phyloP scores from a whole-genome alignment of 176 grass and related monocot genomes.

The Raddia distichophylla region DNA sequence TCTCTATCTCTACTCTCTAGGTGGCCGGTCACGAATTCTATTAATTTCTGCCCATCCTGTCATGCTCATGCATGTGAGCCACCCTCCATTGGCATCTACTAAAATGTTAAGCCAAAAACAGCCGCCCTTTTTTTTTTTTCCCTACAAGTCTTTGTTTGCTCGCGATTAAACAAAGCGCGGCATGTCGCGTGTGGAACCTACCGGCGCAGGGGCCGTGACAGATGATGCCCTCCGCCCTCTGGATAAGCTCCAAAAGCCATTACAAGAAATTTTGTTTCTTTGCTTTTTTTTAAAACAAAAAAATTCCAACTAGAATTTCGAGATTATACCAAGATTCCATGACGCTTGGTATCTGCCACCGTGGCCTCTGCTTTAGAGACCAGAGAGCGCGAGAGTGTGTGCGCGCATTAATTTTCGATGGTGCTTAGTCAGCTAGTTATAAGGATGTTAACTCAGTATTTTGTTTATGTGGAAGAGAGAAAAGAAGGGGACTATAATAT shows the following conservation, averaged over 20 bases:
- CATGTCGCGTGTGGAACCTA: constrained; percentile 22
- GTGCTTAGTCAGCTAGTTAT: too few relatives aligned
- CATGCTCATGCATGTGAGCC: constrained; percentile 12
- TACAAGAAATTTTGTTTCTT: neutral
- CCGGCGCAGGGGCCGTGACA: neutral
- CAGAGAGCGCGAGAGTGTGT: too few relatives aligned
- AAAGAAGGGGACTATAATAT: too few relatives aligned
- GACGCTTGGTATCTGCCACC: too few relatives aligned
- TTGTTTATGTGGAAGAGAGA: too few relatives aligned
- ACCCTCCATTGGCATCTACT: constrained; percentile 1
- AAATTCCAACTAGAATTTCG: too few relatives aligned
- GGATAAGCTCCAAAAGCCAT: neutral
- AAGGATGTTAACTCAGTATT: too few relatives aligned
- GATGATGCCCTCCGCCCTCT: neutral
- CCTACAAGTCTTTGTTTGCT: neutral
- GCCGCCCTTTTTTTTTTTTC: too few relatives aligned
- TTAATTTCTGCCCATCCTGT: neutral
- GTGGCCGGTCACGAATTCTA: neutral
- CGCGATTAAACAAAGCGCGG: neutral
- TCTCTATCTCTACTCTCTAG: neutral
- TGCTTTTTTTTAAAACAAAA: neutral
- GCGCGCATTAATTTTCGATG: too few relatives aligned
- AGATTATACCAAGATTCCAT: too few relatives aligned
- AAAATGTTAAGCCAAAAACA: neutral
- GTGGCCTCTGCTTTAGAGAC: too few relatives aligned